Base-by-base conservation (phyloP, 2,329 filamentous ascomycete genomes). In the Aspergillus sp. region DNA sequence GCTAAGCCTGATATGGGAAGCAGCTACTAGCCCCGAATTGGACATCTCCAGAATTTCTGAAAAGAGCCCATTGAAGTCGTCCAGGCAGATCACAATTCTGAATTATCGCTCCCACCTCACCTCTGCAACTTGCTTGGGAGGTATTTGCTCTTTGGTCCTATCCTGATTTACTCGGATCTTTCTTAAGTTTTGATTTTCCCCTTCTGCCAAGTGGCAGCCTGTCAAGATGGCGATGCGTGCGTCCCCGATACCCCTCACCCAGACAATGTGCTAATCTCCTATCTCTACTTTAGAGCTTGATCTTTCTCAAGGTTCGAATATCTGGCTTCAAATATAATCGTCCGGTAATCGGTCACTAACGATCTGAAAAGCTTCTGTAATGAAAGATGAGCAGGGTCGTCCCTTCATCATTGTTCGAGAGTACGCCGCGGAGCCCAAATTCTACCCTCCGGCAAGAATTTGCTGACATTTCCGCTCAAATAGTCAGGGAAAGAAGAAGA, bases 341-440 rank as follows among this genome's bases (percentile, higher is more conserved):
- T 9, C 3, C 22, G 22, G 31, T 7, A 9, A n/a, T 2, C 31
- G 23, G 47, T 50, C 38, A 54, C 72, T 76, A 56, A 76, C 63
- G 48, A 34, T 52, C 41, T 38, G 31, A 56, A 71, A 67, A 87
- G 87, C 87, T 73, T 84, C 87, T 79, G 81, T 99, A 79, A 88
- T 97, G 84, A 97, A 97, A 84, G 95, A 99, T 85, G 95, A 99
- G 82, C 89, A 95, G 79, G 95, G 95, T 65, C 88, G 95, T 76
- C 95, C 95, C 45, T 99, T 99, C 80, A 99, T 99, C 77, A 90
- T 99, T 67, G 95, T 99, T 72, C 87, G 95, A 89, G 95, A 99
- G 92, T 96, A 86, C 71, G 91, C 86, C 67, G 61, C 65, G 64
- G 59, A 61, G 15, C 28, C 34, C 43, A 47, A 15, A 50, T 25